Evolutionary conservation across 2,329 filamentous ascomycete species (phyloP), one percentile per base, ranked within the genome.

Genomic region (Ceratocystis lukuohia): DNA sequence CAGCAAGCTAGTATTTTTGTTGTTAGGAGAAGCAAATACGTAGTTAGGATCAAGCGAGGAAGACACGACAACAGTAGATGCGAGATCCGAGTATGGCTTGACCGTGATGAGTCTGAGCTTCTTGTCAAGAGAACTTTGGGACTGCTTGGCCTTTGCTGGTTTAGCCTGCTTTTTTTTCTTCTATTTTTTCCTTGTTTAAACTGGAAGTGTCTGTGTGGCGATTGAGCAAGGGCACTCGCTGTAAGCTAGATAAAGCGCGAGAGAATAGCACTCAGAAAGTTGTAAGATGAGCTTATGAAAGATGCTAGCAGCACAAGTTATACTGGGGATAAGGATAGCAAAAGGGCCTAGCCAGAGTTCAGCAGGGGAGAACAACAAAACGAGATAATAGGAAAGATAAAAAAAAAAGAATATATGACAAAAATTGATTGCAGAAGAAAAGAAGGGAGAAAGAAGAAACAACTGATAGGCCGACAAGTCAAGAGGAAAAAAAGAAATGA

Each of bases 21-120:
- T 59, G 56, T 17, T 30, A 20, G 7, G 2, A 30, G 17, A 57
- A 41, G 37, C 37, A 41, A 41, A 41, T 41, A 41, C 37, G 37
- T 12, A 41, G 37, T 15, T 12, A 41, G 3, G 37, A 41, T 41
- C 10, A 41, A 41, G 37, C 37, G 37, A 41, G 37, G 37, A 8
- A 57, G 53, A 33, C 53, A 57, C 53, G 30, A 30, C 15, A 59
- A 8, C 30, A 37, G 7, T n/a, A 59, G 30, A 59, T 33, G 15
- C 53, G 53, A 57, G 12, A 57, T 25, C 2, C 48, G 48, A 53
- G 48, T 53, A 53, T 53, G 48, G 22, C 20, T 53, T 53, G 28
- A 8, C 28, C 8, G 56, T 59, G n/a, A 28, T 37, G 30, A 59
- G 56, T 59, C 17, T 59, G 56, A 59, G 56, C 56, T 59, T 59